Percentiles rank a stretch among this genome's conserved stretches.
phyloP scores from a whole-genome alignment of 176 grass and related monocot species.

The Oryza officinalis region DNA sequence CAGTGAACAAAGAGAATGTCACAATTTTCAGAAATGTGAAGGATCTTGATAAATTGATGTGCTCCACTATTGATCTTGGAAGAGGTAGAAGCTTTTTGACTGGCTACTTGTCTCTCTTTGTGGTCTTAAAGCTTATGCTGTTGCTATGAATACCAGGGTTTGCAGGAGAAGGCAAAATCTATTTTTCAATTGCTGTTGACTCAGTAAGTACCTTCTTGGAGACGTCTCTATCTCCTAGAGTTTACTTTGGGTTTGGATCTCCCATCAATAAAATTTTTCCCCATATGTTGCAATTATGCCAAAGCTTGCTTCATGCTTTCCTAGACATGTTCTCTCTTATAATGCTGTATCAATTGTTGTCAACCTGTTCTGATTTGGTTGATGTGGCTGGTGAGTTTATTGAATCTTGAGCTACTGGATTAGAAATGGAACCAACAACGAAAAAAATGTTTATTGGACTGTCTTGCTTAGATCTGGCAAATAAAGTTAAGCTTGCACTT shows the following conservation, averaged over 20 bases:
- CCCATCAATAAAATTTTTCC: background rate
- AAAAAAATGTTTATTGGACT: slow-evolving; percentile 1
- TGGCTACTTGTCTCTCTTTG: slow-evolving; percentile 17
- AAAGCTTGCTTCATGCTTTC: background rate
- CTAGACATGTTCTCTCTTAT: slow-evolving; percentile 1
- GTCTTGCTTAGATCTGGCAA: background rate
- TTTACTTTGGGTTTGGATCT: background rate
- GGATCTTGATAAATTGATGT: slow-evolving; percentile 55
- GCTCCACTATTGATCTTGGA: slow-evolving; percentile 61
- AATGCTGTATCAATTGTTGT: background rate
- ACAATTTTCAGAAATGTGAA: slow-evolving; percentile 59
- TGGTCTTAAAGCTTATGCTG: background rate
- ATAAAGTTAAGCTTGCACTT: background rate
- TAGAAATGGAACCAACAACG: background rate
- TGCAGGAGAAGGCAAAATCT: slow-evolving; percentile 54
- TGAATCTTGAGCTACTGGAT: background rate
- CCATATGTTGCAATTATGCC: background rate
- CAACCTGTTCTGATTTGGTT: background rate
- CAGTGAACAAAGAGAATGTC: slow-evolving; percentile 33
- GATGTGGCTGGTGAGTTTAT: background rate
- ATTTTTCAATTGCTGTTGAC: slow-evolving; percentile 74
- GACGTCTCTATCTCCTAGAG: slow-evolving; percentile 9
- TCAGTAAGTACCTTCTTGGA: slow-evolving; percentile 48
- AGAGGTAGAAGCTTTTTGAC: slow-evolving; percentile 45
- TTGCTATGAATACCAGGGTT: slow-evolving; percentile 51